phyloP scores from a whole-genome alignment of 768 basidiomycete species.

The Tylopilus vinaceipallidus region DNA sequence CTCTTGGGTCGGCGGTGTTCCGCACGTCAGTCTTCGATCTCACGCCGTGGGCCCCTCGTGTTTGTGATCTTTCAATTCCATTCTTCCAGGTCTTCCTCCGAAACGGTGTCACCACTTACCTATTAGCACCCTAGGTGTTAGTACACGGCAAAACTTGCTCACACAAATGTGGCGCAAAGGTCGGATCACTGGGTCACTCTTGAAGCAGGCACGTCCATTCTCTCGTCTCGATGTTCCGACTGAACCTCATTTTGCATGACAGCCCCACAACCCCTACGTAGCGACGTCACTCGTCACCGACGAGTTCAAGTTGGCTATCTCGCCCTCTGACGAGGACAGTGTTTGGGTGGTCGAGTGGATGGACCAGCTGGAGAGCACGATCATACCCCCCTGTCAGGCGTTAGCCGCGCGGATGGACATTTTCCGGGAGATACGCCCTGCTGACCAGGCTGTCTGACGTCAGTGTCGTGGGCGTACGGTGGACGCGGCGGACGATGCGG shows the following conservation, averaged over 20 bases:
- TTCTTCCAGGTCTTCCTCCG: constrained; percentile 33
- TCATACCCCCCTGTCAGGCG: constrained; percentile 46
- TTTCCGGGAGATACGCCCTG: constrained; percentile 32
- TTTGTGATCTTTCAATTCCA: constrained; percentile 25
- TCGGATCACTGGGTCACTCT: constrained; percentile 76
- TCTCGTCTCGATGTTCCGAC: neutral
- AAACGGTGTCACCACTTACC: constrained; percentile 36
- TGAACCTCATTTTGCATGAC: neutral
- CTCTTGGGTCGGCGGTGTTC: no score
- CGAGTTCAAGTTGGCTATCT: constrained; percentile 75
- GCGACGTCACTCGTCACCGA: constrained; percentile 79
- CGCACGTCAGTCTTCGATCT: no score
- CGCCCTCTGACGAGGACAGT: constrained; percentile 70
- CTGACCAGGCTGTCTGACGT: constrained; percentile 11
- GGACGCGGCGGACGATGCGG: constrained; percentile 46
- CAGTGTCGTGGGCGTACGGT: constrained; percentile 5
- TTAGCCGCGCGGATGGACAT: constrained; percentile 29
- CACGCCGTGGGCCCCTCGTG: no score
- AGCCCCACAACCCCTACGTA: constrained; percentile 73
- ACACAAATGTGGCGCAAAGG: constrained; percentile 88
- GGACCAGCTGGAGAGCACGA: constrained; percentile 62
- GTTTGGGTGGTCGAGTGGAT: constrained; percentile 72
- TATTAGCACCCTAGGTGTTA: constrained; percentile 36
- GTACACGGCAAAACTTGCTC: constrained; percentile 83
- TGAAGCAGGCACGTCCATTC: constrained; percentile 62